Evolutionary conservation across 768 basidiomycete species (phyloP), one percentile per base, ranked within the genome.

Genomic region (Boletus pseudo-olivaceus): DNA sequence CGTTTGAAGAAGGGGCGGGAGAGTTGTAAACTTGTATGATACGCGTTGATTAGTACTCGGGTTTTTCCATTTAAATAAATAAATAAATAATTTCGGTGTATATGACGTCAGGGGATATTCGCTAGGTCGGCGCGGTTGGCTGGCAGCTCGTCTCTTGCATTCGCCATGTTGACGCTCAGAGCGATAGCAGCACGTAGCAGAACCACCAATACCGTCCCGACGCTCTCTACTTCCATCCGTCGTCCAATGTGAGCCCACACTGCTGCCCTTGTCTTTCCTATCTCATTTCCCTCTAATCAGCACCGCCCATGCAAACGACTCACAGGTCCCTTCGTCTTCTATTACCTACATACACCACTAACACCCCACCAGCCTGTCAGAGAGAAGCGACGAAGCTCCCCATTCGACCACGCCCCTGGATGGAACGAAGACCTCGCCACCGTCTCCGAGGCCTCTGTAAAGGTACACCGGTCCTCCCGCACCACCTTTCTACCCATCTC

Each of bases 351-450:
- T 6, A n/a, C 9, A 2, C 17, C 20, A 19, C 41, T 47, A 27
- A 50, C 42, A 5, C 17, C 20, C 20, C 45, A 83, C 79, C 59
- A 77, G 11, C 68, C 84, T 20, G 81, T 82, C 51, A 62, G 62
- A 17, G 81, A 84, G 63, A 87, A 86, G 56, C 65, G 58, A 12
- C 74, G 78, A n/a, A 81, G 81, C 60, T 67, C 82, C 4, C 76
- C 80, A 11, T 4, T 17, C 51, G 59, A 70, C n/a, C 59, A 75
- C 11, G 84, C 85, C 0, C 86, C 85, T 4, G 87, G 85, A 1
- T 88, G 87, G 87, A 87, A 87, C 56, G 87, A 88, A 59, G 66
- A 68, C 26, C 77, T 88, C 12, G 87, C 87, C 0, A 78, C 76
- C 51, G 56, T 75, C 11, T 87, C 87, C 2, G 87, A 88, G 68